Evolutionary conservation across 1,284 basidiomycete species (phyloP).

Genomic region (Fomitopsis betulina): DNA sequence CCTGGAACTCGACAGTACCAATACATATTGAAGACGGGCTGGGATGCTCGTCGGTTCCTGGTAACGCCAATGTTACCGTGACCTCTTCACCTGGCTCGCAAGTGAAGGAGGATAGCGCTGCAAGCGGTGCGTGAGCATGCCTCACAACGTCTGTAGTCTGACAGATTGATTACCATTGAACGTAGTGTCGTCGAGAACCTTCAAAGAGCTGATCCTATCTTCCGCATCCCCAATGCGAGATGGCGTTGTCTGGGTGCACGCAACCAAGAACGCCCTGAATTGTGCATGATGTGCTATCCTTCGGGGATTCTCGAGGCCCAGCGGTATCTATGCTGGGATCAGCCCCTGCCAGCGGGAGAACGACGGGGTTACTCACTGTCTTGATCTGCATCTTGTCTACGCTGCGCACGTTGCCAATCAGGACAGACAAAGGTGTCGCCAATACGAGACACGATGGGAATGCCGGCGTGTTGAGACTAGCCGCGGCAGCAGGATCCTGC

Average conservation of each 20-base stretch:
- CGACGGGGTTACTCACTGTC: conserved; percentile 43
- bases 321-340: conserved; percentile 44
- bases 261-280: conserved; percentile 60
- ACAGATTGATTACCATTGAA: conserved; percentile 48
- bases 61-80: conserved; percentile 45
- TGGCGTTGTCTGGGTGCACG: conserved; percentile 49
- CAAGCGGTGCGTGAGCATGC: neutral
- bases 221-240: conserved; percentile 50
- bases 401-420: conserved; percentile 63
- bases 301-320: conserved; percentile 65
- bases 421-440: conserved; percentile 49
- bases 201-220: conserved; percentile 51
- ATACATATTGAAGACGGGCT: conserved; percentile 46
- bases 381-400: conserved; percentile 81
- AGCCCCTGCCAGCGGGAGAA: neutral
- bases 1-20: conserved; percentile 51
- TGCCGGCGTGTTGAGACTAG: conserved; percentile 41
- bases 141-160: neutral
- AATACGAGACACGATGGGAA: conserved; percentile 56
- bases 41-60: conserved; percentile 22
- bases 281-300: conserved; percentile 55
- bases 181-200: conserved; percentile 60
- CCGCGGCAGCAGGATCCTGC: conserved; percentile 59
- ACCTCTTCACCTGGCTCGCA: conserved; percentile 57
- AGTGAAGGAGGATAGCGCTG: conserved; percentile 51